phyloP scores from a whole-genome alignment of 768 basidiomycete genomes.

The Tricholoma terreum region DNA sequence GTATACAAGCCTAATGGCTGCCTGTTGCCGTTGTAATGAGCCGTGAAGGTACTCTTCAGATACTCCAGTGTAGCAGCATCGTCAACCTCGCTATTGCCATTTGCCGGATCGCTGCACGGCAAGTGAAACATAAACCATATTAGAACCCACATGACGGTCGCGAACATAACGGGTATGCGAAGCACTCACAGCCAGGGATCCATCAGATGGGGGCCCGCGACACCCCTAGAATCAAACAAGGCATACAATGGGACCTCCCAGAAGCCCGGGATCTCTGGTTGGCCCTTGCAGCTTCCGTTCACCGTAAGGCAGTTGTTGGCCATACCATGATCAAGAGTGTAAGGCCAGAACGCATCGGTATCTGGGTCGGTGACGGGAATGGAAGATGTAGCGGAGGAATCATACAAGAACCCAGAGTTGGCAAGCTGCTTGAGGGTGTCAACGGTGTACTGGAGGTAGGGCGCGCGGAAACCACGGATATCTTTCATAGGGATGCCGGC shows the following conservation, averaged over 20 bases:
- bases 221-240: slow-evolving; percentile 60
- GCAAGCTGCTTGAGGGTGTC: slow-evolving; percentile 60
- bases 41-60: slow-evolving; percentile 72
- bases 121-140: background rate
- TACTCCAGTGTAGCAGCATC: slow-evolving; percentile 65
- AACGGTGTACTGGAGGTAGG: slow-evolving; percentile 63
- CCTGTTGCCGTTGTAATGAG: slow-evolving; percentile 70
- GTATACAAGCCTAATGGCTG: slow-evolving; percentile 82
- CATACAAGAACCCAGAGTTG: slow-evolving; percentile 64
- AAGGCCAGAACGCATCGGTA: slow-evolving; percentile 83
- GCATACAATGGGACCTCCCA: slow-evolving; percentile 89
- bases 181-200: slow-evolving; percentile 75
- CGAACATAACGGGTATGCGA: background rate
- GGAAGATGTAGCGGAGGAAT: slow-evolving; percentile 59
- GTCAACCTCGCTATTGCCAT: slow-evolving; percentile 48
- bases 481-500: slow-evolving; percentile 67
- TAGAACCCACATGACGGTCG: too few relatives aligned
- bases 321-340: slow-evolving; percentile 76
- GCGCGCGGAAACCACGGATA: slow-evolving; percentile 75
- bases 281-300: slow-evolving; percentile 56
- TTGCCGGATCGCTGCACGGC: slow-evolving; percentile 45
- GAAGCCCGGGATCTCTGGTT: slow-evolving; percentile 70
- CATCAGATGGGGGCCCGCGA: slow-evolving; percentile 65
- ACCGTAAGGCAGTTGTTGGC: slow-evolving; percentile 71
- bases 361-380: slow-evolving; percentile 61